phyloP scores from a whole-genome alignment of 192 early-diverging fungal species.

The Phycomyces blakesleeanus region DNA sequence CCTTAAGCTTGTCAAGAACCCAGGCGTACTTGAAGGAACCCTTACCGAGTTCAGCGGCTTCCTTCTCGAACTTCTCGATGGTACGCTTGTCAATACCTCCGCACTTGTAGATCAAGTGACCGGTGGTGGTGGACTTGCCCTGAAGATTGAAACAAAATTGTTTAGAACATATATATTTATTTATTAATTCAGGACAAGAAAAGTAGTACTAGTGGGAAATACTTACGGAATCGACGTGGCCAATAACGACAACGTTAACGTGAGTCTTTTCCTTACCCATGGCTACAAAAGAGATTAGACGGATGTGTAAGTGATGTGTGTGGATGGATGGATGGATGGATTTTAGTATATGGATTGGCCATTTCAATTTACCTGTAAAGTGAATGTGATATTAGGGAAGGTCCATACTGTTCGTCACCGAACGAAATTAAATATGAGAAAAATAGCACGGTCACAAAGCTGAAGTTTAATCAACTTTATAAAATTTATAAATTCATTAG shows the following conservation, averaged over 20 bases:
- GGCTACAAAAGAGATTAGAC: constrained; percentile 1
- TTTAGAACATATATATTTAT: too few relatives aligned
- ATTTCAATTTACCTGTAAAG: constrained; percentile 1
- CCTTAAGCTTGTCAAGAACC: constrained; percentile 98
- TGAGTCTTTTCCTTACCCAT: constrained; percentile 82
- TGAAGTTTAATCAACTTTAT: too few relatives aligned
- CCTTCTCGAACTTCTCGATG: constrained; percentile 99
- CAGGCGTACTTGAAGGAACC: constrained; percentile 99
- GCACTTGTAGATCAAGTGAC: constrained; percentile 99
- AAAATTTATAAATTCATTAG: too few relatives aligned
- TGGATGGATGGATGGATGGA: constrained; percentile 12
- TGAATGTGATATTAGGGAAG: background rate
- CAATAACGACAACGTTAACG: constrained; percentile 94
- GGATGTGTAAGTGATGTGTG: background rate
- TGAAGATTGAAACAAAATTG: background rate
- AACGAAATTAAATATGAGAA: background rate
- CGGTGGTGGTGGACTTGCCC: constrained; percentile 99
- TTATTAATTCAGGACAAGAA: too few relatives aligned
- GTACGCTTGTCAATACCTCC: constrained; percentile 99
- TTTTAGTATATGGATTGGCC: background rate
- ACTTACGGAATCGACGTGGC: constrained; percentile 93
- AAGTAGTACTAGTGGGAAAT: too few relatives aligned
- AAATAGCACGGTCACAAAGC: background rate
- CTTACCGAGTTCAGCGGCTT: constrained; percentile 97
- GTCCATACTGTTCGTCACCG: background rate